Evolutionary conservation across 2,329 filamentous ascomycete species (phyloP).

Genomic region (Monosporascus sp.): DNA sequence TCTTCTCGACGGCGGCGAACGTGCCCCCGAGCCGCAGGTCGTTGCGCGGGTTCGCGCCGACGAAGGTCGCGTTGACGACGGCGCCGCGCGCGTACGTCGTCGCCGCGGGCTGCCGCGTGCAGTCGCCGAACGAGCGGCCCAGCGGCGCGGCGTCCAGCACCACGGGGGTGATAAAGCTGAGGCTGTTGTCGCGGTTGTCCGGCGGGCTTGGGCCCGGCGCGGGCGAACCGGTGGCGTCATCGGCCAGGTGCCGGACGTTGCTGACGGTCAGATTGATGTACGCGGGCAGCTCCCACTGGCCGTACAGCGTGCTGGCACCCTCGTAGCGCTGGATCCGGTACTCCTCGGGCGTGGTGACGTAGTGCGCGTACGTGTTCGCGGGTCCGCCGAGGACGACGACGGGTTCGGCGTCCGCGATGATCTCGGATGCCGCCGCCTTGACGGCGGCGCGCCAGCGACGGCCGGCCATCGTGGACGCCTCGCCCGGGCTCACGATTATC

Average conservation of each 20-base stretch:
- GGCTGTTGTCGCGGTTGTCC: constrained; percentile 68
- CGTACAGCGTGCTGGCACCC: constrained; percentile 87
- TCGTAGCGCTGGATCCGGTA: constrained; percentile 86
- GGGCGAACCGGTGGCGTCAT: constrained; percentile 36
- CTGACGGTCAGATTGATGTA: constrained; percentile 82
- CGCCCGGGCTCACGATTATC: constrained; percentile 79
- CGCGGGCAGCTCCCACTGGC: constrained; percentile 73
- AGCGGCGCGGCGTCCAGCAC: constrained; percentile 65
- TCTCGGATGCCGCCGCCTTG: constrained; percentile 38
- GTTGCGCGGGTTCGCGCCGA: constrained; percentile 86
- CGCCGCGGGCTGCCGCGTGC: constrained; percentile 46
- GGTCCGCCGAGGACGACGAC: constrained; percentile 79
- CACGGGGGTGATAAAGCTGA: constrained; percentile 77
- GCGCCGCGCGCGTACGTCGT: constrained; percentile 55
- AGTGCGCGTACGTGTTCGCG: constrained; percentile 84
- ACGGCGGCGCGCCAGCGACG: constrained; percentile 77
- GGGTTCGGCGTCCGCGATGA: constrained; percentile 44
- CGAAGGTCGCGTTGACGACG: constrained; percentile 63
- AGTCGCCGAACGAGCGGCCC: constrained; percentile 65
- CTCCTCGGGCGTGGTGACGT: constrained; percentile 74
- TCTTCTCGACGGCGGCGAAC: constrained; percentile 70
- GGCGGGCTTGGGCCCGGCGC: constrained; percentile 62
- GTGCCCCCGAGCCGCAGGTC: constrained; percentile 75
- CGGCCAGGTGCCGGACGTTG: constrained; percentile 61
- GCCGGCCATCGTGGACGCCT: constrained; percentile 88